Evolutionary conservation across 805 yeast species (phyloP).

Genomic region (Blastobotrys parvus): DNA sequence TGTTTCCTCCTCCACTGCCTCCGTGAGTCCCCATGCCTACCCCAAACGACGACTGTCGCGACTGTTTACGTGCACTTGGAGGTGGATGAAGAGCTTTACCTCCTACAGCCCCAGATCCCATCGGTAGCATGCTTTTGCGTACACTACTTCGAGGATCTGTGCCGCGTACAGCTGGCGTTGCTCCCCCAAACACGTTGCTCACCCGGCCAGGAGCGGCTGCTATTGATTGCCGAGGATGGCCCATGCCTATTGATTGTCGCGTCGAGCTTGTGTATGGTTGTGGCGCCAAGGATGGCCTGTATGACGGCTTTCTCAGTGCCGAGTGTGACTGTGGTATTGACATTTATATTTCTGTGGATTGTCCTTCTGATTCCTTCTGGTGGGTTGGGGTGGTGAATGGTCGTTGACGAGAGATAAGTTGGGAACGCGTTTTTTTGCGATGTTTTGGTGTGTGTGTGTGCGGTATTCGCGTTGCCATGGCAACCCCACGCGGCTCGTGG

Average conservation of each 20-base stretch:
- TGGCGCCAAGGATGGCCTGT: constrained; percentile 11
- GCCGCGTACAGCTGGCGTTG: background rate
- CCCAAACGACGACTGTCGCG: constrained; percentile 16
- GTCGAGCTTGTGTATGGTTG: background rate
- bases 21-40: constrained; percentile 2
- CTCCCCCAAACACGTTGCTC: background rate
- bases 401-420: too few species aligned
- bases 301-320: constrained; percentile 12
- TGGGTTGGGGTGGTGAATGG: too few species aligned
- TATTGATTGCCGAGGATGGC: constrained; percentile 12
- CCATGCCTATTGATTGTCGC: constrained; percentile 8
- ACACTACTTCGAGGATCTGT: background rate
- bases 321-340: constrained; percentile 5
- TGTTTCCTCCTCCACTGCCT: constrained; percentile 1
- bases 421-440: background rate
- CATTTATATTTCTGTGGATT: too few species aligned
- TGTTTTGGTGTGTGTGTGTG: background rate
- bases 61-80: background rate
- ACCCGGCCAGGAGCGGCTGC: constrained; percentile 4
- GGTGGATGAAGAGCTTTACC: constrained; percentile 1
- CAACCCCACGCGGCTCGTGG: too few species aligned
- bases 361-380: too few species aligned
- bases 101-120: background rate
- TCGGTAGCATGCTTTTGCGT: background rate
- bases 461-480: background rate